These are phyloP conservation scores for Quercus ilex DNA, from an alignment of 306 rosid genomes.

Conservation along the genomic window DNA sequence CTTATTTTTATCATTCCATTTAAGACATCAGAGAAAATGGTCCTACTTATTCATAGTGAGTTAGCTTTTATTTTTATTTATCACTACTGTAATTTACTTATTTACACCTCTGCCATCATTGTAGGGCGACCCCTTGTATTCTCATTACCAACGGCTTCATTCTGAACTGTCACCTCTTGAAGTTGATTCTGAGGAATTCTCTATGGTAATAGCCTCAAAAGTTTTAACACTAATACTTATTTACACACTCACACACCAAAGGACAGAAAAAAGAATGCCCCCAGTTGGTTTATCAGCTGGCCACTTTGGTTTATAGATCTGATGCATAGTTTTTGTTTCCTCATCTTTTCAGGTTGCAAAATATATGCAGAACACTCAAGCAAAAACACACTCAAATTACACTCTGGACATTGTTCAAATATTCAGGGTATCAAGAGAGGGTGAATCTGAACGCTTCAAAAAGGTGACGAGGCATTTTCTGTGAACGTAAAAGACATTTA, in stretches of 20 bases:
- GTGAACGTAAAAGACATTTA: background rate
- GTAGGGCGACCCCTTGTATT: constrained; percentile 77
- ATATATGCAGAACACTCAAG: constrained; percentile 82
- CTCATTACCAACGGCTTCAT: constrained; percentile 67
- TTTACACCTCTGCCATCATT: constrained; percentile 18
- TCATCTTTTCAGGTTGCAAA: constrained; percentile 55
- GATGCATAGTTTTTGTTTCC: background rate
- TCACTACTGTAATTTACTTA: constrained; percentile 4
- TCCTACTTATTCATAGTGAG: background rate
- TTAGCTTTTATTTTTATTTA: background rate
- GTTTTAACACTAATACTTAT: constrained; percentile 10
- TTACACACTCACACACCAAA: background rate
- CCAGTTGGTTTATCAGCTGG: background rate
- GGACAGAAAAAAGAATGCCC: background rate
- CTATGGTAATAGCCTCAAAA: constrained; percentile 50
- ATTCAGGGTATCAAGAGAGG: constrained; percentile 62
- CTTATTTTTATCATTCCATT: background rate
- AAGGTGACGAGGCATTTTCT: constrained; percentile 52
- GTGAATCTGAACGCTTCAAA: constrained; percentile 64
- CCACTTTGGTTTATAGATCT: constrained; percentile 14
- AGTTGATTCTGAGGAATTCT: constrained; percentile 56
- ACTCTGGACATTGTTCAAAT: constrained; percentile 64
- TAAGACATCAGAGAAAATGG: background rate
- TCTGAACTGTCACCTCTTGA: constrained; percentile 70
- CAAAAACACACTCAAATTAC: constrained; percentile 81